A percentile compares a stretch with the other conserved stretches of the same genome.
phyloP scores from a whole-genome alignment of 2,329 filamentous ascomycete species.

The Chaetomiaceae sp. region DNA sequence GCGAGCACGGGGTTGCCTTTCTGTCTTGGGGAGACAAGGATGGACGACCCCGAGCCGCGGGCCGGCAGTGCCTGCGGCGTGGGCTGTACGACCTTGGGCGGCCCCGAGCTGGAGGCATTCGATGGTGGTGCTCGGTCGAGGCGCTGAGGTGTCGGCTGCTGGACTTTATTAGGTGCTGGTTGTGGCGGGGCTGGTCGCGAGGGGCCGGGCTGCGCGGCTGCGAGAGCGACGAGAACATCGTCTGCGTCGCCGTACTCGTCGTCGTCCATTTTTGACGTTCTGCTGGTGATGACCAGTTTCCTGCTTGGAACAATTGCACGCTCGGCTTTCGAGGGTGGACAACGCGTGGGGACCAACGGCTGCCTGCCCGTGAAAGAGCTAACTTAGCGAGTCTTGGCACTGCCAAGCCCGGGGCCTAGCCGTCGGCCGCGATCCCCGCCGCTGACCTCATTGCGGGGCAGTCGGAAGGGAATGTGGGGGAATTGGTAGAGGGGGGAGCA shows the following conservation, averaged over 20 bases:
- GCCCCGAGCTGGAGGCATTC: slow-evolving; percentile 31
- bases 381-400: no score
- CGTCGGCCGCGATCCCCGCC: not conserved
- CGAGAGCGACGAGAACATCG: slow-evolving; percentile 53
- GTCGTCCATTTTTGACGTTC: slow-evolving; percentile 38
- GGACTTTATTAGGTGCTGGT: slow-evolving; percentile 40
- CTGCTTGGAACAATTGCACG: no score
- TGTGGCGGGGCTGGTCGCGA: slow-evolving; percentile 27
- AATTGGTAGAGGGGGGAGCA: no score
- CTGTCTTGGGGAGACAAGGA: slow-evolving; percentile 86
- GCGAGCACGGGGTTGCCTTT: slow-evolving; percentile 92
- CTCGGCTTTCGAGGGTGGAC: no score
- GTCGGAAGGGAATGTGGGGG: no score
- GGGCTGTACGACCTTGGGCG: slow-evolving; percentile 70
- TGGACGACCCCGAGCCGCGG: slow-evolving; percentile 63
- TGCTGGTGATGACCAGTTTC: no score
- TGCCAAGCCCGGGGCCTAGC: no score
- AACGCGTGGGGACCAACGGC: no score
- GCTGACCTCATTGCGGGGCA: not conserved
- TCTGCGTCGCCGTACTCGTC: slow-evolving; percentile 57
- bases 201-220: slow-evolving; percentile 40
- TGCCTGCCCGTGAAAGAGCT: no score
- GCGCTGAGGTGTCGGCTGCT: slow-evolving; percentile 51
- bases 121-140: slow-evolving; percentile 49
- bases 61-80: slow-evolving; percentile 79